A percentile compares a stretch with the other conserved stretches of the same genome.
These are phyloP conservation scores for Fraxinus latifolia DNA, from an alignment of 305 asterid species.

Conservation along the genomic window DNA sequence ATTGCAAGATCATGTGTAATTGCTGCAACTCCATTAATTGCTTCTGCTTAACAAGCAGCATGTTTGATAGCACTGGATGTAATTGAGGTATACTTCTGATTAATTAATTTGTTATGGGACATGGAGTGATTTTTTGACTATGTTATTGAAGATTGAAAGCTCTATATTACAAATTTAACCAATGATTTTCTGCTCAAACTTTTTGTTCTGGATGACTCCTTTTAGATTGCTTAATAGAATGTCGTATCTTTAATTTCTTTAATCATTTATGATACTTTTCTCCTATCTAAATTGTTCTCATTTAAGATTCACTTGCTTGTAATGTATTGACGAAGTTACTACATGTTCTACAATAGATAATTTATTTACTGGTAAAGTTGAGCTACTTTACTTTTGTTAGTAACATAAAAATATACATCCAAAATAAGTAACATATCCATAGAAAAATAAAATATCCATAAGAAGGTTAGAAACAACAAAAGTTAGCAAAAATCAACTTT, in stretches of 20 bases:
- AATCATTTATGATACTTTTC: background rate
- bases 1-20: slow-evolving; percentile 67
- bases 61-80: slow-evolving; percentile 67
- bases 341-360: too few species aligned
- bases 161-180: background rate
- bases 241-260: too few species aligned
- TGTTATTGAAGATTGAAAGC: too few species aligned
- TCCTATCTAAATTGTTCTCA: background rate
- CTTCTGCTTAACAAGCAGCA: slow-evolving; percentile 66
- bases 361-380: too few species aligned
- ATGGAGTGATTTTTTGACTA: background rate
- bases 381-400: background rate
- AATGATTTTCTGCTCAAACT: background rate
- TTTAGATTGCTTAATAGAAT: too few species aligned
- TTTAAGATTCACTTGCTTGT: background rate
- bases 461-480: too few species aligned
- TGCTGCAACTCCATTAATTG: slow-evolving; percentile 66
- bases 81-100: slow-evolving; percentile 52
- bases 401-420: too few species aligned
- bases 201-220: background rate
- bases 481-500: too few species aligned
- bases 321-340: background rate
- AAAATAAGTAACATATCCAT: too few species aligned
- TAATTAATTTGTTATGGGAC: background rate
- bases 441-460: too few species aligned